Percentiles rank a stretch among this genome's conserved stretches.
Evolutionary conservation across 2,329 filamentous ascomycete genomes (phyloP).

Genomic region (Aspergillus neotritici): DNA sequence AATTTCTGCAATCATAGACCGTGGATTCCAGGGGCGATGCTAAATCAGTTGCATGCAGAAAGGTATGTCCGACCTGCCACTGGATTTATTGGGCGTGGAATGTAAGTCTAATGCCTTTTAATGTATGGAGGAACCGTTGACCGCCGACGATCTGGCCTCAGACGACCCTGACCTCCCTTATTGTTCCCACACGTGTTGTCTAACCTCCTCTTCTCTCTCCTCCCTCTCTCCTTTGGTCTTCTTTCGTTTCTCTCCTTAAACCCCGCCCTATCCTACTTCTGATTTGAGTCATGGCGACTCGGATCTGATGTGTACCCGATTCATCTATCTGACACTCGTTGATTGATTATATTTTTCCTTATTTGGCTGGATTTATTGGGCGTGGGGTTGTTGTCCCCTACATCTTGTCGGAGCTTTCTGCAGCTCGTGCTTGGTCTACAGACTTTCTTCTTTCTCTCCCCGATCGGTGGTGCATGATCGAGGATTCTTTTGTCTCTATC

Average conservation of each 20-base stretch:
- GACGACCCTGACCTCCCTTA: conserved; percentile 22
- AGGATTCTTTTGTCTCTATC: background rate
- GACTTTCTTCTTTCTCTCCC: conserved; percentile 1
- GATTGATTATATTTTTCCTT: conserved; percentile 16
- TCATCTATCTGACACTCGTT: conserved; percentile 31
- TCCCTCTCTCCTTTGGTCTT: conserved; percentile 13
- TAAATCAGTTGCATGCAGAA: no score
- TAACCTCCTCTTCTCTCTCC: conserved; percentile 14
- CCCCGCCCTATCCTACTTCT: conserved; percentile 14
- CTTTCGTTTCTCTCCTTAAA: conserved; percentile 13
- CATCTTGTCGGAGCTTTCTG: conserved; percentile 13
- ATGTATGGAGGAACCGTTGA: background rate
- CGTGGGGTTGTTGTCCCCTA: conserved; percentile 12
- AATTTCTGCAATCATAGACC: no score
- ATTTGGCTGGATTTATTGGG: conserved; percentile 4
- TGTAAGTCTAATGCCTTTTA: no score
- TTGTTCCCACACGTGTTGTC: conserved; percentile 24
- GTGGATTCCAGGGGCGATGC: no score
- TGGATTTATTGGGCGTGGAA: no score
- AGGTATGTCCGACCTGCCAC: no score
- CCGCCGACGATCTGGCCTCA: conserved; percentile 34
- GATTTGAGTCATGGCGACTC: conserved; percentile 31
- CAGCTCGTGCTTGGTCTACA: conserved; percentile 6
- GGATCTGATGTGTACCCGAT: conserved; percentile 14
- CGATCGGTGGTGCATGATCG: conserved; percentile 1